Percentiles rank a stretch among this genome's conserved stretches.
Evolutionary conservation across 192 early-diverging fungal species (phyloP).

Genomic region (Spinellus fusiger): DNA sequence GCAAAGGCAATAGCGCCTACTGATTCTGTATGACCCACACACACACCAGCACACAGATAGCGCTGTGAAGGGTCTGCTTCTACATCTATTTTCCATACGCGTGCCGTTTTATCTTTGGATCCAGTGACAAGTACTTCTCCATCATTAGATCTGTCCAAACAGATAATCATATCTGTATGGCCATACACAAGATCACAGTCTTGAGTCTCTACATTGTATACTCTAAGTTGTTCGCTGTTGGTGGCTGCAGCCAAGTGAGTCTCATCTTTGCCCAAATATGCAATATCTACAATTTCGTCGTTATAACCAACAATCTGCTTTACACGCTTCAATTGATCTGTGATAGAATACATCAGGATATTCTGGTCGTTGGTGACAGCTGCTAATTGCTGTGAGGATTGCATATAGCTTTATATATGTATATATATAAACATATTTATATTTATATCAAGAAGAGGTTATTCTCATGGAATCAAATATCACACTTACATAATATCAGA

Average conservation of each 20-base stretch:
- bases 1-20: slow-evolving; percentile 85
- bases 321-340: slow-evolving; percentile 45
- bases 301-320: slow-evolving; percentile 94
- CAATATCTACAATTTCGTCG: slow-evolving; percentile 89
- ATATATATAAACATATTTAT: neutral
- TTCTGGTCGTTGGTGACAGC: slow-evolving; percentile 90
- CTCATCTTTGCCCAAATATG: slow-evolving; percentile 69
- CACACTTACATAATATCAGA: slow-evolving; percentile 59
- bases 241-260: slow-evolving; percentile 81
- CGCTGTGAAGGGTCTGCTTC: slow-evolving; percentile 39
- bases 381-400: slow-evolving; percentile 50
- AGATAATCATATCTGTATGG: slow-evolving; percentile 85
- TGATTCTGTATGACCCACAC: slow-evolving; percentile 88
- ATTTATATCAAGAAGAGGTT: neutral
- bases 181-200: slow-evolving; percentile 87
- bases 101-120: slow-evolving; percentile 85
- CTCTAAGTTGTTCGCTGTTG: slow-evolving; percentile 87
- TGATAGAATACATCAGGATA: slow-evolving; percentile 69
- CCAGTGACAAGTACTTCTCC: slow-evolving; percentile 76
- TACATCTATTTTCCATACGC: slow-evolving; percentile 74
- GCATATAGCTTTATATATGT: slow-evolving; percentile 41
- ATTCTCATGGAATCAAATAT: too few species aligned
- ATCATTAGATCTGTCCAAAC: slow-evolving; percentile 61
- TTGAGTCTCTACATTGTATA: slow-evolving; percentile 74
- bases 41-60: slow-evolving; percentile 61